Base-by-base conservation (phyloP, 2,329 filamentous ascomycete species). In the Phyllosticta citribraziliensis region DNA sequence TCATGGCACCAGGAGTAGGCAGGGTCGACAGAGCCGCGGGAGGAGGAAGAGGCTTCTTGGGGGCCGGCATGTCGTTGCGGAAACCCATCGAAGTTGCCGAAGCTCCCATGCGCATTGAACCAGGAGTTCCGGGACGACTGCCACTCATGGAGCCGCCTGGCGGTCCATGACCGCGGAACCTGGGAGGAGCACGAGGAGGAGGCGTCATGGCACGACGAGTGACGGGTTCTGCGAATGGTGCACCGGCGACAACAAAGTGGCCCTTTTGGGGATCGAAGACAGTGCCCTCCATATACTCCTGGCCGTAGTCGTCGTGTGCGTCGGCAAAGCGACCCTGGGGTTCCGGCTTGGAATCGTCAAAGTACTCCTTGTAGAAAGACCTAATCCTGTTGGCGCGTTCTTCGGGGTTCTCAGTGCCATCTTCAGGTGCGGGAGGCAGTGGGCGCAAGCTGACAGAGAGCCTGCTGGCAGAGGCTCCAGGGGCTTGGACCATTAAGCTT, bases 311-410 rank as follows among this genome's bases (percentile, higher is more conserved):
- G 68, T 92, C 88, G 64, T 89, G 87, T 73, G 92, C 89, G 51
- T 78, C 76, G 40, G 76, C 76, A 63, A 77, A 71, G 24, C 66
- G 64, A 57, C 70, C 67, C 10, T 35, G 22, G 27, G 72, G 71
- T 52, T 75, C 76, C 2, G 76, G 74, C 71, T 85, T 89, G 63
- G 80, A 84, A 52, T 97, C 93, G 66, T 97, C 94, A 68, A 99
- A 99, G 78, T 99, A 99, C 72, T 99, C 94, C 78, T 97, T 97
- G 80, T 99, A 99, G 79, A 99, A 99, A 3, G 94, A 99, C 73
- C 94, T 85, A 67, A 99, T 99, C 62, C 94, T 87, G 79, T 97
- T 97, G 65, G 94, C 94, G 69, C 94, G 86, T 70, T 93, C 87
- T 74, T 97, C 94, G 0, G 94, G 91, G 71, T 97, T 93, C 71